Evolutionary conservation across 345 rosid species (phyloP), one percentile per base, ranked within the genome.

Genomic region (Moricandia moricandioides): DNA sequence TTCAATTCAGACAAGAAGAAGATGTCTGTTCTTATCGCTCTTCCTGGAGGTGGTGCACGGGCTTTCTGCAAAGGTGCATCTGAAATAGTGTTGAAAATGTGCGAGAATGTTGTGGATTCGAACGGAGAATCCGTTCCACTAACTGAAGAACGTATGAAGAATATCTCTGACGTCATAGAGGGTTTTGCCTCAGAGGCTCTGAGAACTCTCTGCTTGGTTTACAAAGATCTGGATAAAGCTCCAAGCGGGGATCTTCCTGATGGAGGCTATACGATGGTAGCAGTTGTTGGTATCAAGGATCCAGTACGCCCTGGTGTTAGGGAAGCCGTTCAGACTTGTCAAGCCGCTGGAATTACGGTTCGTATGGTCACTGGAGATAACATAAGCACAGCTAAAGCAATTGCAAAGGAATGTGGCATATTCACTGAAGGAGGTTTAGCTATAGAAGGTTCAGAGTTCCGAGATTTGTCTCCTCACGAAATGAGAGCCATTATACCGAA

Each of bases 361-460:
- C 85, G 91, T 34, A 87, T 91, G 89, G 86, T 91, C 72, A 91
- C 92, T 6, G 94, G 97, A 5, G 97, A 91, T 79, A 88, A 87
- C 82, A 80, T 87, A 51, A 74, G 77, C 57, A 91, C 92, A 17
- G 97, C 91, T 8, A 89, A 83, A 82, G 96, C 97, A 45, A 91
- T 89, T 82, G 91, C 97, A 3, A 81, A 78, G 24, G 93, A 89
- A 70, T 89, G 93, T 63, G 96, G 91, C 0, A 91, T 89, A 57
- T 72, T 74, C 75, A 86, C 87, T 5, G 83, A 75, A 26, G 89
- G 78, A 75, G 97, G 95, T 24, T 68, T 89, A 74, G 95, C 92
- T 37, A 86, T 91, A 49, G 96, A 91, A 79, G 97, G 97, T 21
- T 83, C 87, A 8, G 75, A 85, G 24, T 89, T 89, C 77, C 84